Conservation (phyloP, 2,329 filamentous ascomycete species). For the Fusarium illudens region DNA sequence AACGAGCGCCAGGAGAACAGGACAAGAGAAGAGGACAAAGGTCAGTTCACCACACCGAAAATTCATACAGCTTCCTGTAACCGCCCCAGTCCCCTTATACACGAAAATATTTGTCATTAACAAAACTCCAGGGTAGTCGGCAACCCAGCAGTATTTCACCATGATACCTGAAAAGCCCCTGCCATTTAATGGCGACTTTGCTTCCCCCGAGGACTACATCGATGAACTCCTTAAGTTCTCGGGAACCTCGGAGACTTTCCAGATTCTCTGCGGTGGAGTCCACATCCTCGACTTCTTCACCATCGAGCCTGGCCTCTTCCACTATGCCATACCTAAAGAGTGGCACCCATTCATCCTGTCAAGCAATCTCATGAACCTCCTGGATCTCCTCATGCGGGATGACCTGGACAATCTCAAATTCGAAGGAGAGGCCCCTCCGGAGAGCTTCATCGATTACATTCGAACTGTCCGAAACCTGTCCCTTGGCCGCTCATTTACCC, state of each 20-base stretch:
- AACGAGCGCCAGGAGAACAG: neutral
- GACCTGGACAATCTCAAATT: constrained; percentile 62
- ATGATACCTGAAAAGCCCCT: constrained; percentile 66
- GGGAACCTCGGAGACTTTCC: constrained; percentile 77
- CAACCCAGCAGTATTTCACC: neutral
- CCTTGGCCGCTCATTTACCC: constrained; percentile 68
- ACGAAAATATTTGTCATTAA: neutral
- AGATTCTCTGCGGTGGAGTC: constrained; percentile 93
- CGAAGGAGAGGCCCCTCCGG: constrained; percentile 52
- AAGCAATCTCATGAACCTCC: constrained; percentile 75
- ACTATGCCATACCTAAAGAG: constrained; percentile 75
- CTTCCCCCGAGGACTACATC: constrained; percentile 78
- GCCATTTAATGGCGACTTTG: constrained; percentile 76
- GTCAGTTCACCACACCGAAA: neutral
- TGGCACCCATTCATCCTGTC: constrained; percentile 83
- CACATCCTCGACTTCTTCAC: constrained; percentile 98
- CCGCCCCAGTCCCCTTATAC: neutral
- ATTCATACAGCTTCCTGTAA: neutral
- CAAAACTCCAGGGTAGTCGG: constrained; percentile 33
- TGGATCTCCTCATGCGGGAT: constrained; percentile 83
- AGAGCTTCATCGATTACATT: constrained; percentile 76
- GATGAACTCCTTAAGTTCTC: constrained; percentile 80
- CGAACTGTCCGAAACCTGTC: constrained; percentile 73
- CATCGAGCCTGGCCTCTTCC: constrained; percentile 82
- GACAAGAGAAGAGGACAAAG: neutral